A percentile compares a stretch with the other conserved stretches of the same genome.
Conservation (phyloP, 371 early-diverging fungal species). For the Mortierella sp. region DNA sequence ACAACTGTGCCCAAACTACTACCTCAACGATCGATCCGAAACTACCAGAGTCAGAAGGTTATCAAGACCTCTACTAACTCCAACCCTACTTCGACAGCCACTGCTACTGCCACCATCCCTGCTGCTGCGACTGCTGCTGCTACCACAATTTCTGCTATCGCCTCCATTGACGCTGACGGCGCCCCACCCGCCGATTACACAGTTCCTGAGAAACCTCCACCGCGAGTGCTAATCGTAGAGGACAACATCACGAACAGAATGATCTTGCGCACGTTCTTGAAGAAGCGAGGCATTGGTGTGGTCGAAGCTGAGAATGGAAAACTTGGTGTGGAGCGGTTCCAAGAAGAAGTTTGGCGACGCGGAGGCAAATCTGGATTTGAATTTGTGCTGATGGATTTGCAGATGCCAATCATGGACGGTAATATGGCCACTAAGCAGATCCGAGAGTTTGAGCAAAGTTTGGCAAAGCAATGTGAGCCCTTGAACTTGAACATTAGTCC, state of each 20-base stretch:
- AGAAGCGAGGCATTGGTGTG: constrained; percentile 55
- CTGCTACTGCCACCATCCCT: background rate
- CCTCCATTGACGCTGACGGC: background rate
- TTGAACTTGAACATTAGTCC: background rate
- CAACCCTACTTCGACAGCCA: background rate
- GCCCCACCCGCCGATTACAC: background rate
- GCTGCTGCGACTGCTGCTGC: background rate
- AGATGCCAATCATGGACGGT: constrained; percentile 62
- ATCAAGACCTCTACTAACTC: background rate
- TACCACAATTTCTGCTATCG: background rate
- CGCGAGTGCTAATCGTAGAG: constrained; percentile 58
- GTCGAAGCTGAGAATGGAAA: constrained; percentile 60
- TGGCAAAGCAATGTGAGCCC: constrained; percentile 19
- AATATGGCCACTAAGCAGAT: constrained; percentile 57
- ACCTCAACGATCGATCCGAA: constrained; percentile 31
- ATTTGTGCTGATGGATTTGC: constrained; percentile 60
- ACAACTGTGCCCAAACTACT: constrained; percentile 14
- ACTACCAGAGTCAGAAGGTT: constrained; percentile 14
- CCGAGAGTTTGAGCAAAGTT: constrained; percentile 50
- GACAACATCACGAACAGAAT: constrained; percentile 59
- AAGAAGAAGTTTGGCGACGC: constrained; percentile 40
- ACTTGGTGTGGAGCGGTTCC: constrained; percentile 56
- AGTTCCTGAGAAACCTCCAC: constrained; percentile 7
- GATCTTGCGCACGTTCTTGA: constrained; percentile 57
- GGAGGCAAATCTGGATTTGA: constrained; percentile 50